Percentiles rank a stretch among this genome's conserved stretches.
These are phyloP conservation scores for Leccinum subgranulosum DNA, from an alignment of 768 basidiomycete species.

Conservation along the genomic window DNA sequence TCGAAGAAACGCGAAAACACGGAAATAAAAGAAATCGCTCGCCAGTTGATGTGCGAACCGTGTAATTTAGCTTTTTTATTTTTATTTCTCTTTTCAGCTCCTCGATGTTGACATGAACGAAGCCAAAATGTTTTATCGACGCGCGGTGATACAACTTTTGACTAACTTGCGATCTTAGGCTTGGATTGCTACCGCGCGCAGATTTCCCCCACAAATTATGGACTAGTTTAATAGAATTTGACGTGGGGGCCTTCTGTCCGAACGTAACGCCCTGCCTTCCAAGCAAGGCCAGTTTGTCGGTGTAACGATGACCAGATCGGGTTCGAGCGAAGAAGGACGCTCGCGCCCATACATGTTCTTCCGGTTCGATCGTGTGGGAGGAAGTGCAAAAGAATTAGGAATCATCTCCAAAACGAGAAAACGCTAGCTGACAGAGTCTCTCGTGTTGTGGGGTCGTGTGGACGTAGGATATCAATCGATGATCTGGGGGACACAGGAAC, in stretches of 20 bases:
- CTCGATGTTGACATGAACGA: background rate
- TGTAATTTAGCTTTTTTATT: background rate
- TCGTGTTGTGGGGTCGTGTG: no score
- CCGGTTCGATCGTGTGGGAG: no score
- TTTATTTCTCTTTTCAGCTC: background rate
- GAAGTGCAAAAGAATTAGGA: background rate
- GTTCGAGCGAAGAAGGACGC: no score
- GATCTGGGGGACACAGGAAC: background rate
- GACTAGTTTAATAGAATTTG: conserved; percentile 53
- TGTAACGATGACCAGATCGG: background rate
- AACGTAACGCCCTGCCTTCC: conserved; percentile 55
- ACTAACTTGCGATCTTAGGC: background rate
- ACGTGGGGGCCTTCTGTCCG: conserved; percentile 56
- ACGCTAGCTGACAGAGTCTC: no score
- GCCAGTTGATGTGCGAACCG: background rate
- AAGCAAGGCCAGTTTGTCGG: background rate
- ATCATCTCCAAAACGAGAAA: background rate
- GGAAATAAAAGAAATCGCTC: background rate
- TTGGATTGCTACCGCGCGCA: background rate
- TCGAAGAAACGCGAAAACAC: background rate
- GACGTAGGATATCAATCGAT: background rate
- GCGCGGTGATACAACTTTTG: background rate
- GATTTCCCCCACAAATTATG: background rate
- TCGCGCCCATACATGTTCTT: no score
- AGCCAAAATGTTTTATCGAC: background rate